phyloP scores from a whole-genome alignment of 805 yeast genomes.

The Cyberlindnera sargentensis region DNA sequence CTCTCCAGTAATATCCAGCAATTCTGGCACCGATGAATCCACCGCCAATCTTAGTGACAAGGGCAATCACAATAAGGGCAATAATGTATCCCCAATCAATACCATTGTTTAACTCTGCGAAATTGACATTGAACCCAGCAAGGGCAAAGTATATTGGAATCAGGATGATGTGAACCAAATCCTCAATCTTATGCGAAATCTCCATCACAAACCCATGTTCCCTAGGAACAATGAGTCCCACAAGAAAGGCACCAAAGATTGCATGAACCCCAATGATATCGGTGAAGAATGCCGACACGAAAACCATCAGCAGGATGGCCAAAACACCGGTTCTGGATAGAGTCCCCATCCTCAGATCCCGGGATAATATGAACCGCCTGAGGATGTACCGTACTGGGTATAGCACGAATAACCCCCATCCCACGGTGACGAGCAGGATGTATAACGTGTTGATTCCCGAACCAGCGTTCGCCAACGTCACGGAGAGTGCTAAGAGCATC shows the following conservation, averaged over 20 bases:
- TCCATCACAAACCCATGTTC: slow-evolving; percentile 66
- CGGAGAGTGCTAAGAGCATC: slow-evolving; percentile 69
- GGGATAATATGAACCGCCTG: slow-evolving; percentile 36
- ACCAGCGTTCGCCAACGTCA: slow-evolving; percentile 68
- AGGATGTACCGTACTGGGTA: slow-evolving; percentile 50
- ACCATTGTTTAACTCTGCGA: slow-evolving; percentile 57
- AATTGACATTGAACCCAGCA: slow-evolving; percentile 66
- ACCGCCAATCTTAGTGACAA: slow-evolving; percentile 60
- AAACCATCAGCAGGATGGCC: slow-evolving; percentile 46
- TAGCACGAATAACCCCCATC: slow-evolving; percentile 58
- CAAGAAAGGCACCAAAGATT: slow-evolving; percentile 77
- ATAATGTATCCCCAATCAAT: slow-evolving; percentile 73
- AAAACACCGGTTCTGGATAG: slow-evolving; percentile 59
- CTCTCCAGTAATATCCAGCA: slow-evolving; percentile 63
- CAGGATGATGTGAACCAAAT: slow-evolving; percentile 61
- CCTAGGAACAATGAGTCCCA: slow-evolving; percentile 70
- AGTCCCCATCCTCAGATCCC: slow-evolving; percentile 48
- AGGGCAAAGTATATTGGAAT: slow-evolving; percentile 76
- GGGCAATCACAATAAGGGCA: slow-evolving; percentile 60
- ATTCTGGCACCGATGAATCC: slow-evolving; percentile 59
- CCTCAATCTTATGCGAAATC: slow-evolving; percentile 71
- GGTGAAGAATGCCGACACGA: slow-evolving; percentile 68
- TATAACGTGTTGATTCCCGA: slow-evolving; percentile 64
- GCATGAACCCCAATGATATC: slow-evolving; percentile 84
- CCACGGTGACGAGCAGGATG: slow-evolving; percentile 56